Evolutionary conservation across 768 basidiomycete genomes (phyloP).

Genomic region (Trametes coccinea): DNA sequence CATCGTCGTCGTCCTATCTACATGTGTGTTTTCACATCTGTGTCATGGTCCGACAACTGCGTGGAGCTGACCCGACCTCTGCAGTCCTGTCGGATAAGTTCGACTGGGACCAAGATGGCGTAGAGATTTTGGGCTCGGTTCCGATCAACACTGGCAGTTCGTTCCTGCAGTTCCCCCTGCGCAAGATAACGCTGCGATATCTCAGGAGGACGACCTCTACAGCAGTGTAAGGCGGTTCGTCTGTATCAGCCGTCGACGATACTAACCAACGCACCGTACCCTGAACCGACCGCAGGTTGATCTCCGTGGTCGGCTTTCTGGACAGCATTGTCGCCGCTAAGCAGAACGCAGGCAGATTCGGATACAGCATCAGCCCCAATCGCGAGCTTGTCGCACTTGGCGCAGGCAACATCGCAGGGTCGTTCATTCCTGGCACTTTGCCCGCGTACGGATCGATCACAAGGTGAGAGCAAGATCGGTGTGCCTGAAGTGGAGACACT

Average conservation of each 20-base stretch:
- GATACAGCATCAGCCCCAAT: constrained; percentile 89
- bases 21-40: constrained; percentile 46
- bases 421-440: constrained; percentile 85
- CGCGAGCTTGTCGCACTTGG: constrained; percentile 94
- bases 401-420: constrained; percentile 73
- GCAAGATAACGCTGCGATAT: constrained; percentile 56
- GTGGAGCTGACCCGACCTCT: neutral
- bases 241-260: neutral
- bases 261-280: neutral
- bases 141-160: constrained; percentile 56
- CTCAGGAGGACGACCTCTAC: constrained; percentile 82
- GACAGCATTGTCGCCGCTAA: constrained; percentile 96
- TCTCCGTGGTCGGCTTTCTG: constrained; percentile 85
- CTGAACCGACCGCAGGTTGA: constrained; percentile 46
- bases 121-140: constrained; percentile 83
- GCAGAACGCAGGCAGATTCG: constrained; percentile 82
- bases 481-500: neutral
- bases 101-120: constrained; percentile 74
- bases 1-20: constrained; percentile 80
- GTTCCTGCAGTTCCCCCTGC: constrained; percentile 78
- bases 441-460: constrained; percentile 95
- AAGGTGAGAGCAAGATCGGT: constrained; percentile 45
- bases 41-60: neutral
- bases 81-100: constrained; percentile 70
- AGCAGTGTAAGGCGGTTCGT: constrained; percentile 55